Percentiles rank a stretch among this genome's conserved stretches.
Evolutionary conservation across 169 alveolate genomes (phyloP).

Genomic region (Plasmodium inui): DNA sequence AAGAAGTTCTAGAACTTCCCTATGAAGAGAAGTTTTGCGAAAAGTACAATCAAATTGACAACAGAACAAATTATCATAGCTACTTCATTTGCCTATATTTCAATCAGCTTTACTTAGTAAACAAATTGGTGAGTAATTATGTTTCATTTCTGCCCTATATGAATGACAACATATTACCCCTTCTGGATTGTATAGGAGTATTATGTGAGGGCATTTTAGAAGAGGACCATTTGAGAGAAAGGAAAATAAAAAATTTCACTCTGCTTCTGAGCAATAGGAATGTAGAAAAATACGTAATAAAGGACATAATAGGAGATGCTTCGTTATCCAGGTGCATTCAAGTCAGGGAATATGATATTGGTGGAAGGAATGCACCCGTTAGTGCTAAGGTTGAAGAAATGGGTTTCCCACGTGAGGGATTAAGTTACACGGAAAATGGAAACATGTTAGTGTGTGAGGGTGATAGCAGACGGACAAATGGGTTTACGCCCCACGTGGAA

Average conservation of each 20-base stretch:
- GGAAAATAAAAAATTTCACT: slow-evolving; percentile 11
- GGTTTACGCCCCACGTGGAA: neutral
- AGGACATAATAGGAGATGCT: neutral
- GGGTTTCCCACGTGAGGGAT: neutral
- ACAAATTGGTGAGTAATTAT: slow-evolving; percentile 25
- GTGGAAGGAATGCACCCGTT: neutral
- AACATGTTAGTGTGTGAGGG: neutral
- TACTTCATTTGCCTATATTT: slow-evolving; percentile 57
- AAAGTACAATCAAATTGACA: neutral
- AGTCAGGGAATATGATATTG: neutral
- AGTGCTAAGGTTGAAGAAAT: neutral
- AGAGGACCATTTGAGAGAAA: neutral
- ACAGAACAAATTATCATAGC: neutral
- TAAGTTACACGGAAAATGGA: neutral
- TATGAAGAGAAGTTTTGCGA: neutral
- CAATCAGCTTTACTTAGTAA: slow-evolving; percentile 32
- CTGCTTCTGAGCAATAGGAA: slow-evolving; percentile 4
- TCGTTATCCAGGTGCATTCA: neutral
- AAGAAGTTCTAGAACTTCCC: neutral
- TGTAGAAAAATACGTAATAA: slow-evolving; percentile 29
- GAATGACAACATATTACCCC: neutral
- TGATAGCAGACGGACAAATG: neutral
- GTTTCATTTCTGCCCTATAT: slow-evolving; percentile 16
- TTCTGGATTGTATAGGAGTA: slow-evolving; percentile 42
- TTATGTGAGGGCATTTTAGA: slow-evolving; percentile 60